These are phyloP conservation scores for Trypanosoma melophagium DNA, from an alignment of 208 protist genomes.

Conservation along the genomic window DNA sequence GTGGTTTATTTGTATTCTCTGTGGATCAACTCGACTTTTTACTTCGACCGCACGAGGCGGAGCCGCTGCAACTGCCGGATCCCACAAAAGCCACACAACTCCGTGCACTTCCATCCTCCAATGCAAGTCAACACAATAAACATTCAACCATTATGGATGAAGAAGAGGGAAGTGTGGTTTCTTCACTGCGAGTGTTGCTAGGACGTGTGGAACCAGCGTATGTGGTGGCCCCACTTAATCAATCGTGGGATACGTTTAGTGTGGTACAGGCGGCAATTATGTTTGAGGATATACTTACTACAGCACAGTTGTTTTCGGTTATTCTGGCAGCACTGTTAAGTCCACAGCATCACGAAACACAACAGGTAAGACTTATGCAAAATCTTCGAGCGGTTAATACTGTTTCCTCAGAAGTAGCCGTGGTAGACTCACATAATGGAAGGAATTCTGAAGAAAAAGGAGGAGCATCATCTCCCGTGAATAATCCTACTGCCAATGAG, in stretches of 20 bases:
- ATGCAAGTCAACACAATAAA: not conserved
- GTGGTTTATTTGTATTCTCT: slow-evolving; percentile 29
- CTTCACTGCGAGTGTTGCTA: slow-evolving; percentile 42
- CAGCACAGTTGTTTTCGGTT: slow-evolving; percentile 37
- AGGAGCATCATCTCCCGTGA: too few relatives aligned
- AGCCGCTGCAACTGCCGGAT: not conserved
- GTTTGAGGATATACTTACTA: slow-evolving; percentile 20
- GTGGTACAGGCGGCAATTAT: slow-evolving; percentile 62
- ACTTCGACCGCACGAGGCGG: slow-evolving; percentile 11
- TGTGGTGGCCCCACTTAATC: slow-evolving; percentile 60
- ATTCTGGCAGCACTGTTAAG: slow-evolving; percentile 57
- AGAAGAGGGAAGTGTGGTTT: not conserved
- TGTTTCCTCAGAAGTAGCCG: too few relatives aligned
- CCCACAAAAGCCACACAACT: slow-evolving; percentile 1
- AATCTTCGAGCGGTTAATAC: slow-evolving; percentile 27
- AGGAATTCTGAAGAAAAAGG: too few relatives aligned
- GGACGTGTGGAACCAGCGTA: slow-evolving; percentile 60
- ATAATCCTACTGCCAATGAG: not conserved
- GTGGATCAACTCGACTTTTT: slow-evolving; percentile 28
- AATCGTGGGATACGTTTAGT: slow-evolving; percentile 59
- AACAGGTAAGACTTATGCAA: slow-evolving; percentile 35
- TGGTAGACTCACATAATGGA: too few relatives aligned
- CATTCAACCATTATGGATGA: not conserved
- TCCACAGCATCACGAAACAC: slow-evolving; percentile 34
- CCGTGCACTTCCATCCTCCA: not conserved